These are phyloP conservation scores for Pleurotus cornucopiae DNA, from an alignment of 768 basidiomycete species.

Conservation along the genomic window DNA sequence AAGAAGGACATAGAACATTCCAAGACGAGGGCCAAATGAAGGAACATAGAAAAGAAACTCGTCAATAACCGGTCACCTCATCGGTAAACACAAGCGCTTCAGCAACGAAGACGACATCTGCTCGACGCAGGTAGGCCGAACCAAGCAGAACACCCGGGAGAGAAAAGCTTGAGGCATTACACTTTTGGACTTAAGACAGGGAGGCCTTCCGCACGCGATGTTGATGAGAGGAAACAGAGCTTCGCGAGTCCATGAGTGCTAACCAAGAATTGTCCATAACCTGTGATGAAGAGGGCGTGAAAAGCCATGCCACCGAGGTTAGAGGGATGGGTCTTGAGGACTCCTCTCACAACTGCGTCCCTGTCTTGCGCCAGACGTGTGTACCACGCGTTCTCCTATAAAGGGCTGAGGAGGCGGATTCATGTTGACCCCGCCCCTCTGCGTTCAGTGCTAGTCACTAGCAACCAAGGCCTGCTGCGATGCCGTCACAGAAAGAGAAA, in stretches of 20 bases:
- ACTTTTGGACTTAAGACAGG: conserved; percentile 6
- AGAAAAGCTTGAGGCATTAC: conserved; percentile 7
- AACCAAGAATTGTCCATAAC: conserved; percentile 4
- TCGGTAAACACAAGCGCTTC: conserved; percentile 48
- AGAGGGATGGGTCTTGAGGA: conserved; percentile 4
- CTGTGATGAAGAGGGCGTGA: neutral
- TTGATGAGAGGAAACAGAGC: conserved; percentile 7
- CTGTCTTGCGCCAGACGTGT: conserved; percentile 4
- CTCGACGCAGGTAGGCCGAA: neutral
- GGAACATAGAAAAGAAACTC: conserved; percentile 28
- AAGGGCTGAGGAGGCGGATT: neutral
- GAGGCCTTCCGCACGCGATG: neutral
- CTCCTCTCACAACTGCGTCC: conserved; percentile 6
- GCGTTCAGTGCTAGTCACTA: conserved; percentile 1
- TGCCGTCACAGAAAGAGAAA: conserved; percentile 8
- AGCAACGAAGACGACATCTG: conserved; percentile 12
- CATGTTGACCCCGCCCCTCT: neutral
- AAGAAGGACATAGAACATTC: conserved; percentile 26
- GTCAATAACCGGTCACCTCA: conserved; percentile 39
- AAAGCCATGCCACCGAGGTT: neutral
- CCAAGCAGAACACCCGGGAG: neutral
- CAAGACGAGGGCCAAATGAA: conserved; percentile 24
- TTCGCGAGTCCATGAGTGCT: conserved; percentile 12
- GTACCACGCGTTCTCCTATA: conserved; percentile 8
- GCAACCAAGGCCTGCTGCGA: neutral